phyloP scores from a whole-genome alignment of 208 protist genomes.

The Herpetomonas samuelpessoai region DNA sequence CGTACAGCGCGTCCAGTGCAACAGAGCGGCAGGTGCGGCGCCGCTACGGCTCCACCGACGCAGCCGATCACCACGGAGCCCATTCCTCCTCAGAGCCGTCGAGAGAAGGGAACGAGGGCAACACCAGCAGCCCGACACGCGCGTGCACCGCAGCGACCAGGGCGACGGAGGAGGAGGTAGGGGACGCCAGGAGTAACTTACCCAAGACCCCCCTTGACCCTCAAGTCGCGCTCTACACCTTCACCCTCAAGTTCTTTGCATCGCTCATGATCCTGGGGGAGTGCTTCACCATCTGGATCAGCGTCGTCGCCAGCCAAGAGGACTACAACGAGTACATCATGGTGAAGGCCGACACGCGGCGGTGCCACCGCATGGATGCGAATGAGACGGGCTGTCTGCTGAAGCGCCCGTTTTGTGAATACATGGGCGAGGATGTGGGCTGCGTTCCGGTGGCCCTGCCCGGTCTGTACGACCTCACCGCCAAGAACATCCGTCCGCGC shows the following conservation, averaged over 20 bases:
- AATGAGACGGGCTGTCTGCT: conserved; percentile 54
- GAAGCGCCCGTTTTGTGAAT: conserved; percentile 58
- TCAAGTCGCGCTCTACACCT: conserved; percentile 76
- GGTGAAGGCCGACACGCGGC: conserved; percentile 39
- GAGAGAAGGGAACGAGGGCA: too few relatives aligned
- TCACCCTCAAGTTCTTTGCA: conserved; percentile 71
- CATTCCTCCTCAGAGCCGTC: not conserved
- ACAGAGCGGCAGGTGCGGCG: not conserved
- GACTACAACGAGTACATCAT: conserved; percentile 40
- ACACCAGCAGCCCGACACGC: not conserved
- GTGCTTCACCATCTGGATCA: conserved; percentile 71
- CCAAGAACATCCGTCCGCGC: conserved; percentile 60
- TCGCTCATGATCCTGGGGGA: conserved; percentile 56
- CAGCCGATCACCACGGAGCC: not conserved
- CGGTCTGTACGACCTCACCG: conserved; percentile 80
- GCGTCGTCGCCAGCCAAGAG: conserved; percentile 43
- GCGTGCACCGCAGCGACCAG: not conserved
- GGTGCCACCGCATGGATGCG: conserved; percentile 30
- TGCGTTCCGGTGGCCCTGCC: conserved; percentile 54
- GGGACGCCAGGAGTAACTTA: conserved; percentile 5
- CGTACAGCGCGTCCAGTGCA: too few relatives aligned
- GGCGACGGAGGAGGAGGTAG: not conserved
- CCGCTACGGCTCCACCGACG: not conserved
- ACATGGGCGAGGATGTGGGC: conserved; percentile 23
- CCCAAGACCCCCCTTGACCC: conserved; percentile 65